Evolutionary conservation across 108 stramenopile species (phyloP), one percentile per base, ranked within the genome.

Genomic region (Pseudonitzschia pungens): DNA sequence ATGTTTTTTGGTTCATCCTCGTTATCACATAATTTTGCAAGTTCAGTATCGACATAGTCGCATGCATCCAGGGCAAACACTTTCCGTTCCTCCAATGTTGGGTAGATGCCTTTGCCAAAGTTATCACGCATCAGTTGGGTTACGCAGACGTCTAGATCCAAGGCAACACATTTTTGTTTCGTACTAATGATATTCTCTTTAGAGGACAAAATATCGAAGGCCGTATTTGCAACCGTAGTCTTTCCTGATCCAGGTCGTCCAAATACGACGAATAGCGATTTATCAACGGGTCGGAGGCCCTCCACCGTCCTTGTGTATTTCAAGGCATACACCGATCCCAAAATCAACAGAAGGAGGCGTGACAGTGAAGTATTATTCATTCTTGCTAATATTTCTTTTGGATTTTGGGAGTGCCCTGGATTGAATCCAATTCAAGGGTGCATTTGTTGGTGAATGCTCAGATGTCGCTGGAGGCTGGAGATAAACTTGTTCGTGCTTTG

Each of bases 101-200:
- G 89, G 64, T 90, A 90, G 0, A 87, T 81, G 2, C 86, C 86
- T 56, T 82, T 87, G 65, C 80, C 68, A 77, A 90, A 90, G 59
- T 90, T 90, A 53, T 87, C 89, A 40, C 65, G 70, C 89, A 90
- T 87, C 77, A 80, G 82, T 76, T 90, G 86, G 15, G 89, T 84
- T 7, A 90, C 76, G 64, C 89, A 90, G 31, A 87, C 83, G 75
- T 90, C 89, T 16, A 90, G 69, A 76, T 90, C 89, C 22, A 72
- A 45, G 8, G 28, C 55, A 28, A 40, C 31, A 44, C 57, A 28
- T 33, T 77, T 28, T 28, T 66, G 24, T 14, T 43, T 4, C 18
- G 32, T 42, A 40, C 28, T 44, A 4, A 2, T n/a, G 41, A 29
- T 32, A 18, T 58, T 68, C 54, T 2, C 24, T n/a, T 66, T 27